Percentiles rank a stretch among this genome's conserved stretches.
Evolutionary conservation across 2,329 filamentous ascomycete genomes (phyloP).

Genomic region (Plectosphaerella sp.): DNA sequence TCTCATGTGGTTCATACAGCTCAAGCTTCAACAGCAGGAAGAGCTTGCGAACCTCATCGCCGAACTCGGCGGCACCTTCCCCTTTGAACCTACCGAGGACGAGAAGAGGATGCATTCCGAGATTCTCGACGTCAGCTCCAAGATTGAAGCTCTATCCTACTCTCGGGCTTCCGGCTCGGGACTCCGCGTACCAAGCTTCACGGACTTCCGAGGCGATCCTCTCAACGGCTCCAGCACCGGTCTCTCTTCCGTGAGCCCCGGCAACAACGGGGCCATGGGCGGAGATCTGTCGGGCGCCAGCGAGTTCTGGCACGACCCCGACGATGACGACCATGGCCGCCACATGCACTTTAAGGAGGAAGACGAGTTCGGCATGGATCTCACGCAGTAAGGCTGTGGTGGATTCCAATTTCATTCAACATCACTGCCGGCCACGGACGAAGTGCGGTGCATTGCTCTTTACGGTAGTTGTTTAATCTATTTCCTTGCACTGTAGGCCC

Average conservation of each 20-base stretch:
- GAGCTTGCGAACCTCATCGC: conserved; percentile 74
- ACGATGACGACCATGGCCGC: conserved; percentile 67
- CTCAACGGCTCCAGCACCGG: conserved; percentile 45
- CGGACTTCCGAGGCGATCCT: conserved; percentile 81
- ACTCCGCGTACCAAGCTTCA: conserved; percentile 87
- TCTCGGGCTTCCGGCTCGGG: conserved; percentile 79
- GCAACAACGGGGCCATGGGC: conserved; percentile 30
- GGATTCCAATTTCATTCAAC: background rate
- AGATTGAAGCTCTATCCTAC: conserved; percentile 83
- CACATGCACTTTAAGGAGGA: conserved; percentile 84
- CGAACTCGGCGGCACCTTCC: conserved; percentile 69
- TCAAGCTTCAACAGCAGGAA: conserved; percentile 85
- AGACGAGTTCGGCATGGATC: conserved; percentile 87
- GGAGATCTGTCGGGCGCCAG: conserved; percentile 44
- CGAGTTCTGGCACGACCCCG: conserved; percentile 63
- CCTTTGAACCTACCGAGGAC: conserved; percentile 82
- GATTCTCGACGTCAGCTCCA: conserved; percentile 78
- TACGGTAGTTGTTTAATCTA: background rate
- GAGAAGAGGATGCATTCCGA: conserved; percentile 95
- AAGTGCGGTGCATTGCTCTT: background rate
- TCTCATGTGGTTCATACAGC: conserved; percentile 92
- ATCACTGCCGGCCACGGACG: background rate
- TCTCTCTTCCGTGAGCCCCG: conserved; percentile 48
- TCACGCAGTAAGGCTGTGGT: conserved; percentile 34
- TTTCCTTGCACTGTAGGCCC: background rate